Evolutionary conservation across 306 rosid species (phyloP).

Genomic region (Rosa chinensis): DNA sequence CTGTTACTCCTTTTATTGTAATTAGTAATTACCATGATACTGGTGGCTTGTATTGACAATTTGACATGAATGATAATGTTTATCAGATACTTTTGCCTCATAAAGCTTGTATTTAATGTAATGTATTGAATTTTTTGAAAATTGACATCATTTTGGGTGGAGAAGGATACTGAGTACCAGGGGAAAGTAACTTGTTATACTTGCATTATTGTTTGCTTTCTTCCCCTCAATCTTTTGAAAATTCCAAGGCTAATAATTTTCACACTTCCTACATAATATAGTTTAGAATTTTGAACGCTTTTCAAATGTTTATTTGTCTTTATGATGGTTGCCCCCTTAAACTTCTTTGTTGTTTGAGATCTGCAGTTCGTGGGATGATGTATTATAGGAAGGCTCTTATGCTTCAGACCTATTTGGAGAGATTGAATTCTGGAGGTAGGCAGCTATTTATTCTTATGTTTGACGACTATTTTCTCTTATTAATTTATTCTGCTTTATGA

Average conservation of each 20-base stretch:
- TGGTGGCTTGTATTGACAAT: neutral
- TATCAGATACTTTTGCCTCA: neutral
- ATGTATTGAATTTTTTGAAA: neutral
- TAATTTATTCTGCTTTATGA: conserved; percentile 6
- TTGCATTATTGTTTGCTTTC: neutral
- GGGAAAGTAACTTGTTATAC: neutral
- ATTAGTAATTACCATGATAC: neutral
- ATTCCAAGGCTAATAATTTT: neutral
- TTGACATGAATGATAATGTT: neutral
- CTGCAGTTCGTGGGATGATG: conserved; percentile 97
- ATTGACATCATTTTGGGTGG: neutral
- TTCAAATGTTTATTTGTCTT: conserved; percentile 2
- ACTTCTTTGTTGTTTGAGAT: neutral
- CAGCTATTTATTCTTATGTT: conserved; percentile 14
- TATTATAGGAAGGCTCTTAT: conserved; percentile 93
- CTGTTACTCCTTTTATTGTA: neutral
- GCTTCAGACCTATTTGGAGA: conserved; percentile 93
- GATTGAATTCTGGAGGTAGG: conserved; percentile 63
- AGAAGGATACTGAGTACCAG: neutral
- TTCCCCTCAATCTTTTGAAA: neutral
- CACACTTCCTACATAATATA: neutral
- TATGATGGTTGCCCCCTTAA: neutral
- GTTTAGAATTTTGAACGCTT: neutral
- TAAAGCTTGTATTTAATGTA: neutral
- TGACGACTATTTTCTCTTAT: conserved; percentile 5